Base-by-base conservation (phyloP, 148 eudicot genomes). In the Chenopodium formosanum region DNA sequence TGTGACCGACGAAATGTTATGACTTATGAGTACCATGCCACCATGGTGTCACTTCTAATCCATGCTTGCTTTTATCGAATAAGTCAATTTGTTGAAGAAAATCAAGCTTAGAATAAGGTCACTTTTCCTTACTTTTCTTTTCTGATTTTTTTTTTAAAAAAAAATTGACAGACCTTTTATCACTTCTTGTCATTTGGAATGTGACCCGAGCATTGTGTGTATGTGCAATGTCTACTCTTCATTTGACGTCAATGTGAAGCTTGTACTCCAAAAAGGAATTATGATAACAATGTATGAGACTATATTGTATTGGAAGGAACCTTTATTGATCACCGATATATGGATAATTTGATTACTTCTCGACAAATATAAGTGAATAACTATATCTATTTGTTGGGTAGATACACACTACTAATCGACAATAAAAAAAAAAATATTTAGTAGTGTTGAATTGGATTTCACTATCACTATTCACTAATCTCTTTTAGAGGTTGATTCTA, bases 41-140 rank as follows among this genome's bases (percentile, higher is more conserved):
- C 44, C 25, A 12, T 70, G n/a, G 58, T 78, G 74, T 75, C 83
- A 70, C 62, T 80, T 46, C 32, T 73, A 73, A 48, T 73, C 27
- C 77, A 76, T 62, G 74, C 66, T 83, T 78, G 73, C 79, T 32
- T 71, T 40, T 83, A 64, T 40, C 11, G 65, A 17, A 3, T n/a
- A 74, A 74, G 80, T 80, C 83, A 70, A 62, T 75, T 79, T 68
- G 67, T 84, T 44, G 75, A 52, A 80, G 77, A 76, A 63, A 70
- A 58, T 73, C 37, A 20, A 60, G 52, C 29, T 79, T 79, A 69
- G 71, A 84, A 69, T 69, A 17, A 69, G 67, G 70, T 78, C 75
- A 0, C 27, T 46, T 63, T 25, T 66, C 72, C 50, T 46, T 66
- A 52, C 34, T 32, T 40, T 40, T 5, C 44, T 40, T 40, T 40